Evolutionary conservation across 495 filamentous ascomycete species (phyloP), one percentile per base, ranked within the genome.

Genomic region (Pyrenula massariospora): DNA sequence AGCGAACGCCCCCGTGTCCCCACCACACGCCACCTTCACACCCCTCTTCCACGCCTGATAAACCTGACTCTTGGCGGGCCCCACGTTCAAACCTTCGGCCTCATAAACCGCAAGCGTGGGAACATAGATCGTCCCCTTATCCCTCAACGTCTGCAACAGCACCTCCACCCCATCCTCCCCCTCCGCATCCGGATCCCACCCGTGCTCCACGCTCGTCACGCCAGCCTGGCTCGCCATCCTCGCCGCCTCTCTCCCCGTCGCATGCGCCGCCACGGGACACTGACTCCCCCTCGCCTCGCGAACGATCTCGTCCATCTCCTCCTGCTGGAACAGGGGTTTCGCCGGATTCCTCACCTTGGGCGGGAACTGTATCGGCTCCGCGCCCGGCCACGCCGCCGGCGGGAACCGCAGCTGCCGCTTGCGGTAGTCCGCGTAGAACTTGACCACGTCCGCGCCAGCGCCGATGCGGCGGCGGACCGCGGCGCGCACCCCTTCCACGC

Each of bases 341-440:
- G 72, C 72, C 2, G 76, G 76, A 55, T 75, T 78, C 15, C 66
- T 66, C 2, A 64, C 59, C 42, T 58, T 23, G 58, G 63, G 47
- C 62, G 64, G 52, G 25, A 63, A 55, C 61, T 51, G 23, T 0
- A 55, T 54, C 25, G 65, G 56, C 54, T 66, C 42, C 48, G 65
- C 57, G 25, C 60, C 42, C 12, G 62, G 42, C 22, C 58, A 54
- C 50, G 57, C 47, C 2, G 58, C 54, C 1, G 60, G 57, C 12
- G 77, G 77, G 54, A 68, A 81, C 0, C 77, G 66, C 60, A 81
- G 65, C 12, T 62, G 58, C 36, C 75, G 68, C 57, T 75, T 71
- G 0, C 74, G 63, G 58, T 78, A 81, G 56, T 81, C 77, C 11
- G 71, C 76, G 54, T 77, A 79, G 59, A 79, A 73, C 57, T 81